A percentile compares a stretch with the other conserved stretches of the same genome.
Conservation (phyloP, 257 asterid genomes). For the Solanum corneliomulleri region DNA sequence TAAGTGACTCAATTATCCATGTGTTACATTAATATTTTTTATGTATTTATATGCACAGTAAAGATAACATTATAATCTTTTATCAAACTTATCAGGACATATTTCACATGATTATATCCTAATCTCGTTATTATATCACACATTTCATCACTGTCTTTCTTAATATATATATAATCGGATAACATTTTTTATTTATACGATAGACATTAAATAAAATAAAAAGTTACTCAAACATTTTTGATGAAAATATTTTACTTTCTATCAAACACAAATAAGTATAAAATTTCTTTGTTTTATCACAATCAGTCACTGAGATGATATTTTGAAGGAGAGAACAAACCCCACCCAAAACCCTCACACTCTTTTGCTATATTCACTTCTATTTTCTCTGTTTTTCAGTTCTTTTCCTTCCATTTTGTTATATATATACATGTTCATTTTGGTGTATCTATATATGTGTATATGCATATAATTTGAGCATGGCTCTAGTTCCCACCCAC, state of each 20-base stretch:
- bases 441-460: background rate
- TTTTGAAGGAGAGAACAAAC: background rate
- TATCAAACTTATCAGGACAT: too few species aligned
- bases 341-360: background rate
- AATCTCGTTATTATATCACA: background rate
- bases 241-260: background rate
- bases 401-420: background rate
- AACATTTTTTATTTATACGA: too few species aligned
- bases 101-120: too few species aligned
- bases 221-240: too few species aligned
- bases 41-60: background rate
- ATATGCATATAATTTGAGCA: conserved; percentile 14
- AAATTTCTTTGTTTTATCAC: background rate
- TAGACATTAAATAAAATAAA: too few species aligned
- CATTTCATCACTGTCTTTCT: background rate
- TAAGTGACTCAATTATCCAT: background rate
- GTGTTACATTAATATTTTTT: background rate
- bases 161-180: too few species aligned
- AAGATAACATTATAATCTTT: background rate
- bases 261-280: background rate
- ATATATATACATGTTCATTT: background rate
- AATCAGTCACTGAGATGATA: background rate
- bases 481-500: conserved; percentile 45
- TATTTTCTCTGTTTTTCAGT: background rate
- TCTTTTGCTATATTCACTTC: background rate